A percentile compares a stretch with the other conserved stretches of the same genome.
Evolutionary conservation across 495 filamentous ascomycete genomes (phyloP).

Genomic region (Talaromyces thailandensis): DNA sequence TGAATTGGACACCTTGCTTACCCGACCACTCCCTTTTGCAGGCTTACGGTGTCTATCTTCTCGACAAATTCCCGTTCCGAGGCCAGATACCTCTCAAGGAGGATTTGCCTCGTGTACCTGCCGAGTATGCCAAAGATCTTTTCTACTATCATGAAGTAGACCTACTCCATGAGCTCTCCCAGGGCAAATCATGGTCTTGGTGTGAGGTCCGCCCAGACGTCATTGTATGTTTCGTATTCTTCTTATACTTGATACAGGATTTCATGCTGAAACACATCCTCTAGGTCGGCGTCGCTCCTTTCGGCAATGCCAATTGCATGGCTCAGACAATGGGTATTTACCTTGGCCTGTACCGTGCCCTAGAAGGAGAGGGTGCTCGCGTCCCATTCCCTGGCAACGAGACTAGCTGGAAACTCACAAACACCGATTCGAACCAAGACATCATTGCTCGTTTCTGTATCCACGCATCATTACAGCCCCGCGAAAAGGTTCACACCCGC

Average conservation of each 20-base stretch:
- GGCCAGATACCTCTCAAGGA: slow-evolving; percentile 18
- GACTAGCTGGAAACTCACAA: slow-evolving; percentile 7
- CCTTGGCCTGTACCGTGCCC: slow-evolving; percentile 16
- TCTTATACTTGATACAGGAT: background rate
- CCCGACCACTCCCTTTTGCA: background rate
- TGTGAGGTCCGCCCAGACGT: slow-evolving; percentile 22
- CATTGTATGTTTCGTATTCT: slow-evolving; percentile 5
- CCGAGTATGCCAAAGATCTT: slow-evolving; percentile 11
- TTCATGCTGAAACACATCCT: background rate
- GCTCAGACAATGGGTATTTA: slow-evolving; percentile 22
- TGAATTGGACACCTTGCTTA: slow-evolving; percentile 13
- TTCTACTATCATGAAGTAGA: slow-evolving; percentile 20
- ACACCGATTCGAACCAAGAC: slow-evolving; percentile 14
- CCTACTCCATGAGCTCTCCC: slow-evolving; percentile 11
- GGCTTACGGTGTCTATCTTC: slow-evolving; percentile 18
- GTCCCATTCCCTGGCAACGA: slow-evolving; percentile 15
- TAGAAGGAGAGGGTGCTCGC: slow-evolving; percentile 13
- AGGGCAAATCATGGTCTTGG: slow-evolving; percentile 20
- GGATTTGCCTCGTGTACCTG: slow-evolving; percentile 12
- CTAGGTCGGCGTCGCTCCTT: slow-evolving; percentile 18
- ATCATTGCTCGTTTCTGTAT: slow-evolving; percentile 16
- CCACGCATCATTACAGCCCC: slow-evolving; percentile 13
- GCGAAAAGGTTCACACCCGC: slow-evolving; percentile 5
- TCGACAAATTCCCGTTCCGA: slow-evolving; percentile 16
- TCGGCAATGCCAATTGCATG: slow-evolving; percentile 15